Percentiles rank a stretch among this genome's conserved stretches.
Conservation (phyloP, 2,329 filamentous ascomycete genomes). For the Berkeleyomyces rouxiae region DNA sequence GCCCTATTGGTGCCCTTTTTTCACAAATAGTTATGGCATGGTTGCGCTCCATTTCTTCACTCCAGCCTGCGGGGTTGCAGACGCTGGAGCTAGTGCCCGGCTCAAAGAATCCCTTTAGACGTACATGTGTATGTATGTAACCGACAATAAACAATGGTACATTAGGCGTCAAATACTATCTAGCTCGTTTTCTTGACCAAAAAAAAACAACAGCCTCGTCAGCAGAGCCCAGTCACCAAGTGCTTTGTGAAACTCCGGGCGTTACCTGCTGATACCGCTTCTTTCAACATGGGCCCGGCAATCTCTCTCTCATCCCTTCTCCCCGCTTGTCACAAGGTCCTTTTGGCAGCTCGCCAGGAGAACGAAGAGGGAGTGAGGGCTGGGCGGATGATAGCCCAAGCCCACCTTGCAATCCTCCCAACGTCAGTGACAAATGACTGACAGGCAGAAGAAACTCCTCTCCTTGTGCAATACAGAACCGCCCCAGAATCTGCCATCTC, state of each 20-base stretch:
- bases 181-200: neutral
- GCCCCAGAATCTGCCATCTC: neutral
- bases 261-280: no score
- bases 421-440: neutral
- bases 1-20: no score
- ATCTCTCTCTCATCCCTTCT: neutral
- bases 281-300: neutral
- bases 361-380: neutral
- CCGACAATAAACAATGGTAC: neutral
- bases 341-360: neutral
- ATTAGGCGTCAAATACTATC: neutral
- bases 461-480: no score
- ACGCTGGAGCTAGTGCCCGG: no score
- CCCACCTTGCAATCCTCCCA: neutral
- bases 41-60: no score
- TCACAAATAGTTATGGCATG: no score
- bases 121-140: neutral
- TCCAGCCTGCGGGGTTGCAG: no score
- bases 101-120: no score
- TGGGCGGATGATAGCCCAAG: neutral
- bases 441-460: neutral
- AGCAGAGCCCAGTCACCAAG: neutral
- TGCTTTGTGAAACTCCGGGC: no score
- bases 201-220: neutral
- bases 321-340: neutral